Evolutionary conservation across 768 basidiomycete genomes (phyloP).

Genomic region (Rhizopogon rudus): DNA sequence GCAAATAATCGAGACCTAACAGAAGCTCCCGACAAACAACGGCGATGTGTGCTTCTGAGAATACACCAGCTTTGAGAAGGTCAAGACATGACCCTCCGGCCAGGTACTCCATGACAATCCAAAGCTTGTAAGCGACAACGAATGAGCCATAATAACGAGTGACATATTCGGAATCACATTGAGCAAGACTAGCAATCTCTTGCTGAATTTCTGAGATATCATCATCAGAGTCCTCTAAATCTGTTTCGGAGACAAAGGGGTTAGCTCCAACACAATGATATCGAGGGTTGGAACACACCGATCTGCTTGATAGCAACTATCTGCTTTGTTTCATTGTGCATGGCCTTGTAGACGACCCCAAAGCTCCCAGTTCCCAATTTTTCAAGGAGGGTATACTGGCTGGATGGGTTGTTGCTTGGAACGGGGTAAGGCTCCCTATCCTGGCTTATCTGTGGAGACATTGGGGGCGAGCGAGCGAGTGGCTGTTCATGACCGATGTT

Average conservation of each 20-base stretch:
- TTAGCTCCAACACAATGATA: slow-evolving; percentile 4
- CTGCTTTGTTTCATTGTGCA: slow-evolving; percentile 91
- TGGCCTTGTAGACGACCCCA: slow-evolving; percentile 95
- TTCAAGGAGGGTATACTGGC: slow-evolving; percentile 88
- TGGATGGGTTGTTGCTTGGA: slow-evolving; percentile 76
- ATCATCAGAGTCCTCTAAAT: slow-evolving; percentile 97
- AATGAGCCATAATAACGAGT: slow-evolving; percentile 97
- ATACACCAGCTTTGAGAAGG: slow-evolving; percentile 85
- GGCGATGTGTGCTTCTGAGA: slow-evolving; percentile 92
- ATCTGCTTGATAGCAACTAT: slow-evolving; percentile 99
- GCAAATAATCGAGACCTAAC: slow-evolving; percentile 93
- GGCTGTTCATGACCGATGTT: slow-evolving; percentile 25
- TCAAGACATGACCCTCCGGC: slow-evolving; percentile 98
- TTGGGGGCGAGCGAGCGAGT: slow-evolving; percentile 40
- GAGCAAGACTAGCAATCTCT: slow-evolving; percentile 94
- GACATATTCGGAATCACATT: slow-evolving; percentile 95
- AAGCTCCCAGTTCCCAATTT: slow-evolving; percentile 98
- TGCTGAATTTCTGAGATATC: slow-evolving; percentile 99
- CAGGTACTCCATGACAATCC: slow-evolving; percentile 99
- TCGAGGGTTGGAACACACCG: slow-evolving; percentile 45
- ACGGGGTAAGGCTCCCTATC: slow-evolving; percentile 64
- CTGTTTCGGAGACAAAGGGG: slow-evolving; percentile 34
- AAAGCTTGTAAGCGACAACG: slow-evolving; percentile 93
- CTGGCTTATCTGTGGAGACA: slow-evolving; percentile 37
- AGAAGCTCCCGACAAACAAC: slow-evolving; percentile 92